Evolutionary conservation across 257 asterid species (phyloP).

Genomic region (Cordia subcordata): DNA sequence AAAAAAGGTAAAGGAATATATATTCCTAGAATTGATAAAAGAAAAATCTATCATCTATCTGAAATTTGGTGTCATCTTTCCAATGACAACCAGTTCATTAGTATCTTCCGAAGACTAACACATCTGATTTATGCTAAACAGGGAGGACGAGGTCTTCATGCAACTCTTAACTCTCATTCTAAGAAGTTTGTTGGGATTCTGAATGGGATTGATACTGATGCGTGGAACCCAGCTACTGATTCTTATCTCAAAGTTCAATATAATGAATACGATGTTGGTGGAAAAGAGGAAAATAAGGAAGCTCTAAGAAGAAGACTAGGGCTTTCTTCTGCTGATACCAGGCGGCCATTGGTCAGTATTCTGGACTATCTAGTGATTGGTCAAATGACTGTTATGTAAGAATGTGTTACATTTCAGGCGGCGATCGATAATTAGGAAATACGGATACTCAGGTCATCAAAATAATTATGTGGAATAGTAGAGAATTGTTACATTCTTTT

Average conservation of each 20-base stretch:
- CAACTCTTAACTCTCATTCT: slow-evolving; percentile 67
- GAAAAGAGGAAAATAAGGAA: slow-evolving; percentile 75
- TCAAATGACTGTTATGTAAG: not conserved
- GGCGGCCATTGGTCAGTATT: slow-evolving; percentile 74
- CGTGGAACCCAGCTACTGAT: slow-evolving; percentile 96
- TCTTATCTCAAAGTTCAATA: slow-evolving; percentile 69
- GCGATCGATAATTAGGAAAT: not conserved
- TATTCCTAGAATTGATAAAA: too few species aligned
- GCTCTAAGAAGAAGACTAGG: slow-evolving; percentile 67
- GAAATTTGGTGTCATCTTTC: not conserved
- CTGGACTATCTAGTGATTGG: slow-evolving; percentile 7
- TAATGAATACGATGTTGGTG: slow-evolving; percentile 58
- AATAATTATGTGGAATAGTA: not conserved
- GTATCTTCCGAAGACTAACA: not conserved
- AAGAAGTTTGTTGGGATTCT: slow-evolving; percentile 86
- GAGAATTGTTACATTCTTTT: too few species aligned
- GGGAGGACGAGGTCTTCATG: slow-evolving; percentile 84
- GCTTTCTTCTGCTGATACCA: slow-evolving; percentile 46
- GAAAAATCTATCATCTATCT: too few species aligned
- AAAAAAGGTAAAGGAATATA: too few species aligned
- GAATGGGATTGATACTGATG: slow-evolving; percentile 90
- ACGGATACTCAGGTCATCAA: not conserved
- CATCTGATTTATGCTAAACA: slow-evolving; percentile 30
- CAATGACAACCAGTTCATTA: not conserved
- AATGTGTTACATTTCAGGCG: too few species aligned